These are phyloP conservation scores for Apophysomyces elegans DNA, from an alignment of 371 early-diverging fungal genomes.

Conservation along the genomic window DNA sequence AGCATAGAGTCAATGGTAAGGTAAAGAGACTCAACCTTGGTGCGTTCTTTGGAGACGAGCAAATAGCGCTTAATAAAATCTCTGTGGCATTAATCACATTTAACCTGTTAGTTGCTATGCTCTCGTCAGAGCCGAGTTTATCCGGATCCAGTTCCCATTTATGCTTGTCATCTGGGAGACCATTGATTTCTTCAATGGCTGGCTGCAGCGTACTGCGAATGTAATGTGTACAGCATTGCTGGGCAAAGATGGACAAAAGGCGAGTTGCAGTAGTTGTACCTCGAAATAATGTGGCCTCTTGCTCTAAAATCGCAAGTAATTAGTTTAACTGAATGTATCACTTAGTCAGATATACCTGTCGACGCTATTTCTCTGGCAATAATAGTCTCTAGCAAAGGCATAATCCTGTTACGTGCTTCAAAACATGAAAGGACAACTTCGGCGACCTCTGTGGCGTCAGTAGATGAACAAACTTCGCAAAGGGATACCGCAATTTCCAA, in stretches of 20 bases:
- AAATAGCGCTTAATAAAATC: constrained; percentile 77
- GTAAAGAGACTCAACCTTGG: constrained; percentile 52
- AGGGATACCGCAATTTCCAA: constrained; percentile 77
- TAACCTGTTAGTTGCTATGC: constrained; percentile 63
- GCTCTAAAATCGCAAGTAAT: constrained; percentile 44
- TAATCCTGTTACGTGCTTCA: constrained; percentile 69
- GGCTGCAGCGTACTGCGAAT: constrained; percentile 80
- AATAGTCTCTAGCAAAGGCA: constrained; percentile 73
- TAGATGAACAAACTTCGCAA: constrained; percentile 81
- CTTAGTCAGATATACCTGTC: constrained; percentile 48
- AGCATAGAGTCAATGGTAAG: background rate
- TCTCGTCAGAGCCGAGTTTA: constrained; percentile 63
- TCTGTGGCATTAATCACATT: constrained; percentile 79
- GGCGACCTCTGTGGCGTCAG: constrained; percentile 80
- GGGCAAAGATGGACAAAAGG: constrained; percentile 79
- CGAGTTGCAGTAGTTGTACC: constrained; percentile 87
- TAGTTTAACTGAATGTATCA: background rate
- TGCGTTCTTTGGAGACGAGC: constrained; percentile 67
- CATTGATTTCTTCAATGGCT: constrained; percentile 57
- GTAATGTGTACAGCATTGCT: constrained; percentile 75
- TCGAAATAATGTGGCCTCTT: constrained; percentile 85
- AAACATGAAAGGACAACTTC: constrained; percentile 75
- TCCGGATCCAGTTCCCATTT: constrained; percentile 85
- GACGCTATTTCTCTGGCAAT: constrained; percentile 78
- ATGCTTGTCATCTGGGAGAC: constrained; percentile 28